Percentiles rank a stretch among this genome's conserved stretches.
phyloP scores from a whole-genome alignment of 306 rosid genomes.

The Fagus sylvatica region DNA sequence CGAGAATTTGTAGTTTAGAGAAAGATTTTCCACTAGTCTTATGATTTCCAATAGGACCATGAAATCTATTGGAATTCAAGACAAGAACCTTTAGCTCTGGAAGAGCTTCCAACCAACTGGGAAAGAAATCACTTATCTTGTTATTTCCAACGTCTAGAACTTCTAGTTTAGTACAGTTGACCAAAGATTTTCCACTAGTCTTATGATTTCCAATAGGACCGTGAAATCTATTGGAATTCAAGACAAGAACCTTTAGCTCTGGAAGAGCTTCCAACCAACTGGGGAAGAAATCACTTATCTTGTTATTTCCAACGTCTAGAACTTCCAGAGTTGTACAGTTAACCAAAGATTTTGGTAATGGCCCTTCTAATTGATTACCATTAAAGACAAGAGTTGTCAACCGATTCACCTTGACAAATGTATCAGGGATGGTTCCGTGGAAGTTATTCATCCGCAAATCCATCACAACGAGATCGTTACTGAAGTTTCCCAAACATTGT shows the following conservation, averaged over 20 bases:
- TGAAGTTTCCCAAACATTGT: no score
- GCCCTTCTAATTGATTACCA: neutral
- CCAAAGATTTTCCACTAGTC: neutral
- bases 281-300: constrained; percentile 33
- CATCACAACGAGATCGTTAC: no score
- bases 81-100: constrained; percentile 25
- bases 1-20: constrained; percentile 27
- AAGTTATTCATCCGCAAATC: constrained; percentile 1
- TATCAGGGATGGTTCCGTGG: no score
- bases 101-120: constrained; percentile 33
- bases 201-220: constrained; percentile 24
- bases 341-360: neutral
- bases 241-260: constrained; percentile 26
- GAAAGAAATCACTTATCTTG: constrained; percentile 32
- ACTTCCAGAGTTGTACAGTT: neutral
- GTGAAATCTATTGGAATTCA: constrained; percentile 34
- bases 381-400: constrained; percentile 23
- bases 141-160: constrained; percentile 45
- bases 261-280: constrained; percentile 32
- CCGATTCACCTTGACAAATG: neutral
- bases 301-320: constrained; percentile 43
- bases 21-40: neutral
- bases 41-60: constrained; percentile 26
- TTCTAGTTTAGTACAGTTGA: neutral
- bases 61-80: constrained; percentile 33